Evolutionary conservation across 2,329 filamentous ascomycete genomes (phyloP).

Genomic region (Pseudogymnoascus sp.): DNA sequence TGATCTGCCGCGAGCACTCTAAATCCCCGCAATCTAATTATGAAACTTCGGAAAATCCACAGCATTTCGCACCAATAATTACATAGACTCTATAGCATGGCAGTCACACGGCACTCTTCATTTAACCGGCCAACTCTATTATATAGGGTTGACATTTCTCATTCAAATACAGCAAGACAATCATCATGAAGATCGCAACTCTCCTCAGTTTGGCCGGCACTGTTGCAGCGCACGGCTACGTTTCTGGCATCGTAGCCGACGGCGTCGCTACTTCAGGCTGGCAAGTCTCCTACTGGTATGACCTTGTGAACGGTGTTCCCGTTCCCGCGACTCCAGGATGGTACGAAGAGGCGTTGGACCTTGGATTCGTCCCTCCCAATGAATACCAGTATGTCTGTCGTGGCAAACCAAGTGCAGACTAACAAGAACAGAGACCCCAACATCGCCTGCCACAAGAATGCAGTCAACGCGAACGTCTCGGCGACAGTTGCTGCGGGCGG

Average conservation of each 20-base stretch:
- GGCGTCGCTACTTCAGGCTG: slow-evolving; percentile 25
- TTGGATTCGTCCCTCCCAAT: slow-evolving; percentile 44
- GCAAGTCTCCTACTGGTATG: neutral
- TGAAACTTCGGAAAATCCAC: slow-evolving; percentile 1
- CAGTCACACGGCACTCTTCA: neutral
- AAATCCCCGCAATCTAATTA: neutral
- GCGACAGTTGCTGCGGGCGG: slow-evolving; percentile 55
- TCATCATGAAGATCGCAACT: slow-evolving; percentile 2
- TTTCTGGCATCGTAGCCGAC: slow-evolving; percentile 39
- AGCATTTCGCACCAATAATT: neutral
- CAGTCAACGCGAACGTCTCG: slow-evolving; percentile 41
- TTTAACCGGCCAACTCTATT: neutral
- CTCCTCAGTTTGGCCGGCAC: slow-evolving; percentile 25
- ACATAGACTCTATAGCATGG: neutral
- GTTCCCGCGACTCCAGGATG: slow-evolving; percentile 39
- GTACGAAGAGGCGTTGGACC: slow-evolving; percentile 42
- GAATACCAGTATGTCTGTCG: slow-evolving; percentile 32
- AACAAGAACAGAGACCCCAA: slow-evolving; percentile 29
- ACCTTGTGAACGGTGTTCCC: neutral
- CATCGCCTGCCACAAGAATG: slow-evolving; percentile 57
- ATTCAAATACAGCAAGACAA: neutral
- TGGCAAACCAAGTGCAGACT: neutral
- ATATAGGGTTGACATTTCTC: neutral
- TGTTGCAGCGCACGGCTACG: slow-evolving; percentile 40
- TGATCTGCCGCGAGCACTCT: neutral